Evolutionary conservation across 306 rosid species (phyloP), one percentile per base, ranked within the genome.

Genomic region (Casuarina cunninghamiana): DNA sequence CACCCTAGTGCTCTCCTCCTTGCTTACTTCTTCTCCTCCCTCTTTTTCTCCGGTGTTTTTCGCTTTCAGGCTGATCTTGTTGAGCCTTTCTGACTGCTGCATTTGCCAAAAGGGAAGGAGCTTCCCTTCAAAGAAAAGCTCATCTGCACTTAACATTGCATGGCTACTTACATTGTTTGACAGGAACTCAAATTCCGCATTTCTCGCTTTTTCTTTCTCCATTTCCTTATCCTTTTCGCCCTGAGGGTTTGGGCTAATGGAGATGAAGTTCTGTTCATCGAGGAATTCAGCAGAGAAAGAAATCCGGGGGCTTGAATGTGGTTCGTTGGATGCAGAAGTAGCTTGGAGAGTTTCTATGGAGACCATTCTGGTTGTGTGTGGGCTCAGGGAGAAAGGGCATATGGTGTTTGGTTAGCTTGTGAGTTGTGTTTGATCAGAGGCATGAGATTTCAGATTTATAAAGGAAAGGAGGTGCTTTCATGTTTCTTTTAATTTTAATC

Each of bases 71-170:
- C 65, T 89, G 83, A 96, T 85, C 85, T 90, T 96, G 89, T 53
- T 82, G 51, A 96, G 98, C 80, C 84, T 90, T 78, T 96, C 99
- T 41, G 88, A 88, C 41, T 90, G 93, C 85, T 96, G 96, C 88
- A 81, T 84, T 84, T 91, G 93, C 91, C 97, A 86, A 77, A 86
- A 96, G 81, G 98, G 99, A 45, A 96, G 93, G 42, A 96, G 91
- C 83, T 91, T 96, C 74, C 98, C 99, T 81, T 96, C 99, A 74
- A 89, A 96, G 90, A 96, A 93, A 78, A 96, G 97, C 88, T 96
- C 98, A 84, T 96, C 99, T 42, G 99, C 99, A 8, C 89, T 67
- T 58, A 88, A 60, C 93, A 96, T 91, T 39, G 78, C 65, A 69
- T 88, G 87, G 68, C 84, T 82, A 69, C 83, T 85, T 68, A 38